Evolutionary conservation across 345 rosid species (phyloP), one percentile per base, ranked within the genome.

Genomic region (Nephelium lappaceum): DNA sequence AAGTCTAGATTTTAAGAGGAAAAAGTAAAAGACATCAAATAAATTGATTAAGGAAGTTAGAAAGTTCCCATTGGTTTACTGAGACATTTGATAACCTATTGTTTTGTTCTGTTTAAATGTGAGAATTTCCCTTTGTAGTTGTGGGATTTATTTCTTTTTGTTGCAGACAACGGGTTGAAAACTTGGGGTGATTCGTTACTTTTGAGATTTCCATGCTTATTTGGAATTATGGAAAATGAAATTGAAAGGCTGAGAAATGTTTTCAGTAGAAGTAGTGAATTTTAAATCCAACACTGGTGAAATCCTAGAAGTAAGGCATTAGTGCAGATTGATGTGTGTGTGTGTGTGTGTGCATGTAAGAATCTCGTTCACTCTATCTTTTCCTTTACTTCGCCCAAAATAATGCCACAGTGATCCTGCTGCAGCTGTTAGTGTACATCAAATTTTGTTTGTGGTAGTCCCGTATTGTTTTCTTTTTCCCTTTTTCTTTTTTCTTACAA

Each of bases 141-240:
- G 25, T 57, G 24, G 62, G 10, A 57, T 57, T 57, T 57, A 57
- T 57, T 18, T 18, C 24, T 57, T 18, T 57, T 4, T 21, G 62
- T n/a, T 57, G 62, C 11, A 2, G 62, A 57, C 24, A 57, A 6
- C 24, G 9, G 21, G 3, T 7, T 19, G 62, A 19, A 11, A 57
- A 19, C 62, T 25, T 63, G 14, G 74, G 23, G 36, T 53, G 25
- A 57, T 14, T 10, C 10, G 3, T 21, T 55, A 14, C 47, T 14
- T 24, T 72, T 57, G 47, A 55, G 67, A 39, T 58, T 57, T 27
- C 31, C 53, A 18, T 55, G 47, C 27, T 58, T 41, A 8, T 60
- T 42, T 57, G 67, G 51, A 60, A 45, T 60, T 39, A 73, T 61
- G 5, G 24, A 58, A 73, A 73, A 73, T 23, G 55, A 73, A 73